Evolutionary conservation across 257 asterid species (phyloP).

Genomic region (Solanum bulbocastanum): DNA sequence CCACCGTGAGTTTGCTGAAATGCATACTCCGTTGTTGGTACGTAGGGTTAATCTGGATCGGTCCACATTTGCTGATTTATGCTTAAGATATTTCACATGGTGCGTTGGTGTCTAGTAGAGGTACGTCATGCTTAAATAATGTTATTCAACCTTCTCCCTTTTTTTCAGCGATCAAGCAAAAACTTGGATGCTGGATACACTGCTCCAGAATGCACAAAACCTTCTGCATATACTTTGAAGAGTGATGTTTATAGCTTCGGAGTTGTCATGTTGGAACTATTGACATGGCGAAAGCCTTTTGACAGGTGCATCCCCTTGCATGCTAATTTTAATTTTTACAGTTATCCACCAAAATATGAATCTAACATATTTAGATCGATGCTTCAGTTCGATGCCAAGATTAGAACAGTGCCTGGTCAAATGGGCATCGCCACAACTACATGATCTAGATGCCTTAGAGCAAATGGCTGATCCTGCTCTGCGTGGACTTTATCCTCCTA

Average conservation of each 20-base stretch:
- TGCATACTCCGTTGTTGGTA: background rate
- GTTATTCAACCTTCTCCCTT: background rate
- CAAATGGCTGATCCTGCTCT: constrained; percentile 50
- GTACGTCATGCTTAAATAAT: background rate
- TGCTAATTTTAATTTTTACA: background rate
- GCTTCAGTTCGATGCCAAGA: constrained; percentile 34
- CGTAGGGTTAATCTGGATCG: background rate
- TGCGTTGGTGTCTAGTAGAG: background rate
- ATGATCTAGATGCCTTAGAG: constrained; percentile 47
- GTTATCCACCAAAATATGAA: background rate
- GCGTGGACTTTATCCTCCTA: constrained; percentile 42
- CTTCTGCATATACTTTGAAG: constrained; percentile 27
- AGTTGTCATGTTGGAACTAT: constrained; percentile 49
- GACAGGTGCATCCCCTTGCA: constrained; percentile 28
- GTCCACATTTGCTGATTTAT: background rate
- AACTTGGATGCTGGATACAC: constrained; percentile 29
- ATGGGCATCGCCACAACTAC: constrained; percentile 58
- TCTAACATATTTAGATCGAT: background rate
- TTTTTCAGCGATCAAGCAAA: constrained; percentile 8
- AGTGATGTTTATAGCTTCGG: constrained; percentile 59
- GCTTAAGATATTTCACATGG: background rate
- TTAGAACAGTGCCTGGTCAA: constrained; percentile 34
- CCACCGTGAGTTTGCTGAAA: background rate
- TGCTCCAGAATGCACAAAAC: constrained; percentile 48
- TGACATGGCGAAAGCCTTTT: constrained; percentile 47